Evolutionary conservation across 139 green algal genomes (phyloP), one percentile per base, ranked within the genome.

Genomic region (Chlamydomonas incerta): DNA sequence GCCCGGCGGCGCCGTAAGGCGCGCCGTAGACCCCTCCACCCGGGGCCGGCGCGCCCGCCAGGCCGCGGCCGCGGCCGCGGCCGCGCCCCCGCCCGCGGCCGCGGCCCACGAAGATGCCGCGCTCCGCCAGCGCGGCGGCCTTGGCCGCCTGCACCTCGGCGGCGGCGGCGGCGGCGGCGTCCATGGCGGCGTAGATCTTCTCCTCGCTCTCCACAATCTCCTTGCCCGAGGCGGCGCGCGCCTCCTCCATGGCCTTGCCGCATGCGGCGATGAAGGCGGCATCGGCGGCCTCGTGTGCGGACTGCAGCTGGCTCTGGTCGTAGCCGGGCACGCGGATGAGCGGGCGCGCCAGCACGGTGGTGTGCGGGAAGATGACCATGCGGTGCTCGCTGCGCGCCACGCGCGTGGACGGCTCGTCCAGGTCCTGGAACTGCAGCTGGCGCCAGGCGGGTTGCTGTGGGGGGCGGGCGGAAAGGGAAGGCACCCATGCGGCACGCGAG

Each of bases 341-440:
- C 47, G 26, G n/a, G 9, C 46, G 47, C 13, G 65, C 47, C 66
- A 85, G 18, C 35, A 96, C 84, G 82, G 90, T 81, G 18, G 94
- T 94, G 15, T 93, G 93, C 1, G 95, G 95, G 88, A 98, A 98
- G 37, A 96, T 90, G 33, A 98, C 90, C 89, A 98, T 88, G 57
- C 92, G 93, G 83, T 97, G 89, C 87, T 96, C 92, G 41, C 82
- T 76, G 60, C 93, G 92, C 24, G 92, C 90, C 31, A 90, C 68
- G 41, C 83, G 74, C 62, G 93, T 70, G 52, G 94, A 83, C 31
- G 88, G 67, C 41, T 91, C 83, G 5, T 90, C 46, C 62, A 88
- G 80, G 86, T 88, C 69, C 20, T 34, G 47, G 79, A 95, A 95
- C 20, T 63, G 52, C 73, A 96, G 89, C 82, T 66, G 82, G 50